Evolutionary conservation across 75 land plant genomes (phyloP), one percentile per base, ranked within the genome.

Genomic region (Selaginella tamariscina): DNA sequence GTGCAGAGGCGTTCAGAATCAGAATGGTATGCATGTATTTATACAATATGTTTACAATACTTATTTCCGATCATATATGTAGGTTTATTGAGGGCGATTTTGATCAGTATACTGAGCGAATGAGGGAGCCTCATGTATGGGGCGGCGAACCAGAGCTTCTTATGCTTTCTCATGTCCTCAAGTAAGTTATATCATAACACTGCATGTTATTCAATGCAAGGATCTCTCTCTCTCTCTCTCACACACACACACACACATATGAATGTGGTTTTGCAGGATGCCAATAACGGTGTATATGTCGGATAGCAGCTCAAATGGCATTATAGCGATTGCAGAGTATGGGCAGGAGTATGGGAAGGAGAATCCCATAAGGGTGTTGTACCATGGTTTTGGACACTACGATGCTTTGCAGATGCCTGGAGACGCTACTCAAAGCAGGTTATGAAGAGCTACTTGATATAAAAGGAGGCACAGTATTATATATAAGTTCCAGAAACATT

Each of bases 61-160:
- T 39, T 15, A 39, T 39, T 30, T 24, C 32, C 56, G 2, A 59
- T 29, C 73, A 26, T 54, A 27, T 13, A 31, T 24, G 0, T 77
- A 92, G 97, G 97, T 86, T 84, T 56, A 74, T 95, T 30, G 99
- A 90, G 71, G 91, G 92, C 67, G 91, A 95, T 71, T 95, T 95
- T 72, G 96, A 90, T 60, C 69, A 68, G 0, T 94, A 94, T 56
- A 88, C 86, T 13, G 68, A 75, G 56, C 75, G 89, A 22, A 95
- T 90, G 55, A 73, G 99, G 31, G 84, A 90, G 68, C 86, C 91
- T 26, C 81, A 90, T 76, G 87, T 90, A 27, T 95, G 99, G 99
- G 99, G 99, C 66, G 99, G 99, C 54, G 99, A 95, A 65, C 99
- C 99, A 24, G 99, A 95, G 72, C 71, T 95, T 24, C 64, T 95